Base-by-base conservation (phyloP, 305 asterid species). In the Solanum hybrid region DNA sequence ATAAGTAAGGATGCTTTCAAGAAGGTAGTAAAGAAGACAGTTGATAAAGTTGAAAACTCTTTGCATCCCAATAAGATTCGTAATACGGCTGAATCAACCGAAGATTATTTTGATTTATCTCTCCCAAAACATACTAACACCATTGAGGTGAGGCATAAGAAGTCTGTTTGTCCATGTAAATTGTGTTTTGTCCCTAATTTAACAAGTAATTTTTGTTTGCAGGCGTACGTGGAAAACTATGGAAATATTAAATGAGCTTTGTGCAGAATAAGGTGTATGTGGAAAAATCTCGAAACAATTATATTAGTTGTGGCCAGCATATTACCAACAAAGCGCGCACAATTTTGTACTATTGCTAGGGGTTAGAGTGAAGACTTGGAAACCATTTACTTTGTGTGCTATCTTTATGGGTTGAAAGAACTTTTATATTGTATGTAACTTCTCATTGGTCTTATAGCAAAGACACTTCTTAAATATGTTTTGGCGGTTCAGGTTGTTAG, bases 1-100 rank as follows among this genome's bases (percentile, higher is more conserved):
- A 87, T 97, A 91, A 97, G 95, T 94, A 95, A 94, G 92, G 98
- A 94, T 90, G 98, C 96, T 92, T 93, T 94, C 93, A 97, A 97
- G 91, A 38, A 90, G 87, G 93, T 97, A 80, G 98, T 97, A 57
- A 97, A 93, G 92, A 97, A 94, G 92, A 89, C 97, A 29, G 96
- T 92, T 37, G 96, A 93, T 90, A 97, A 95, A 94, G 97, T 97
- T 92, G 88, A 95, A 85, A 90, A 92, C 91, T 90, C 99, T 65
- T 84, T 97, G 79, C 95, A 92, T 75, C 93, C 95, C 17, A 90
- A 94, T 82, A 96, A 94, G 90, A 92, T 97, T 88, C 99, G 98
- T 15, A 93, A 77, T 93, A 93, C 96, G 27, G 61, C 91, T 36
- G 99, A 98, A 88, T 91, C 95, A 73, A 80, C 92, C 83, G 89